Evolutionary conservation across 192 early-diverging fungal genomes (phyloP).

Genomic region (Linnemannia schmuckeri): DNA sequence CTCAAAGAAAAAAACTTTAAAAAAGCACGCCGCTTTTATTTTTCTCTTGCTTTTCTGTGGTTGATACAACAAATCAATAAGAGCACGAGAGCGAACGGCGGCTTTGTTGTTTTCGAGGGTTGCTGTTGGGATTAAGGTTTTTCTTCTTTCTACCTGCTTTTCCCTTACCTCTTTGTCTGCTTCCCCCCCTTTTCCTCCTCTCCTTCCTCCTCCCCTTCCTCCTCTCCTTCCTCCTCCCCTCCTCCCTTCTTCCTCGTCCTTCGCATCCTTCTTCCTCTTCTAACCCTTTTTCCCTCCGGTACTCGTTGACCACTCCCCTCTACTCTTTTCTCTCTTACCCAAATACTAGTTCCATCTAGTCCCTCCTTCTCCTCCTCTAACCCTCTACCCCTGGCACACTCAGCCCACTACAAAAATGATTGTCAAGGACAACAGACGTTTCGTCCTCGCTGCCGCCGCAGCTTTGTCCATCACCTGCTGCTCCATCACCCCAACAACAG

Average conservation of each 20-base stretch:
- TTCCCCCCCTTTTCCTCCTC: background rate
- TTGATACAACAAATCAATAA: background rate
- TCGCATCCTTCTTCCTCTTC: background rate
- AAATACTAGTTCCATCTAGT: too few relatives aligned
- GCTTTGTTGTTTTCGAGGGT: background rate
- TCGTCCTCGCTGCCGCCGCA: background rate
- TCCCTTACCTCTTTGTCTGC: background rate
- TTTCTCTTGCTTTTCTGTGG: background rate
- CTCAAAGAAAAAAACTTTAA: background rate
- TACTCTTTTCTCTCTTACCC: background rate
- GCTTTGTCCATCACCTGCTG: slow-evolving; percentile 7
- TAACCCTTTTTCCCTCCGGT: too few relatives aligned
- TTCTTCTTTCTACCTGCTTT: too few relatives aligned
- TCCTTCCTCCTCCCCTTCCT: background rate
- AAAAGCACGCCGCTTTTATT: background rate
- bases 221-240: background rate
- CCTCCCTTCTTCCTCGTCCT: background rate
- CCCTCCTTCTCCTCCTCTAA: background rate
- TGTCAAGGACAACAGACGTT: background rate
- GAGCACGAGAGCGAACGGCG: background rate
- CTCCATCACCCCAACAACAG: slow-evolving; percentile 3
- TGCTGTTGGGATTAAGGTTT: background rate
- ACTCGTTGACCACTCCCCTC: too few relatives aligned
- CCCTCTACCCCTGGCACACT: background rate
- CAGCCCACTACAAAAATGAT: background rate